These are phyloP conservation scores for Penicillium dipodomyicola DNA, from an alignment of 495 filamentous ascomycete species.

Conservation along the genomic window DNA sequence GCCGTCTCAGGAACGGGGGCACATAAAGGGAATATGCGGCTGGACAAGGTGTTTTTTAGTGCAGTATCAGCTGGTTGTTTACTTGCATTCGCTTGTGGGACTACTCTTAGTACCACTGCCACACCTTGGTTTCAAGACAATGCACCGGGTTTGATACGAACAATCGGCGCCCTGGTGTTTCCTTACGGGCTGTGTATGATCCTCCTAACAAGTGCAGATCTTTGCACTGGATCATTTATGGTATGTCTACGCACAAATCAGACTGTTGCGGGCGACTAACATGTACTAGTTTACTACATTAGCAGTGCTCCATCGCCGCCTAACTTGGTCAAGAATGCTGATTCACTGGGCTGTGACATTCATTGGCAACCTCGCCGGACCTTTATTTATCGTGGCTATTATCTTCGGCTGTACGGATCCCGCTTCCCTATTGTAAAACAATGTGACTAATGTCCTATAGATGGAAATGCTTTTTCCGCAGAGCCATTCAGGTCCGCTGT, in stretches of 20 bases:
- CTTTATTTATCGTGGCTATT: conserved; percentile 56
- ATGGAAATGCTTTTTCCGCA: conserved; percentile 56
- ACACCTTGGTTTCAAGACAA: conserved; percentile 61
- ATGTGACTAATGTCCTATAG: conserved; percentile 24
- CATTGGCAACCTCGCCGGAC: conserved; percentile 59
- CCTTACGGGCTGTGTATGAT: conserved; percentile 59
- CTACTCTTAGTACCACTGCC: conserved; percentile 49
- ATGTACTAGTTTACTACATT: conserved; percentile 49
- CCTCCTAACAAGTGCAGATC: conserved; percentile 57
- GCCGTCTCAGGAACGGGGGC: conserved; percentile 44
- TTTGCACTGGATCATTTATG: conserved; percentile 61
- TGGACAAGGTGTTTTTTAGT: conserved; percentile 55
- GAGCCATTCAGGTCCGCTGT: conserved; percentile 49
- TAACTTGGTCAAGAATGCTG: conserved; percentile 49
- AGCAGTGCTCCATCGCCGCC: conserved; percentile 51
- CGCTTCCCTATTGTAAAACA: background rate
- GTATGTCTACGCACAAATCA: conserved; percentile 21
- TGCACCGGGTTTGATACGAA: conserved; percentile 57
- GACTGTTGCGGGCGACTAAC: conserved; percentile 5
- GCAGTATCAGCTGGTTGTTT: conserved; percentile 52
- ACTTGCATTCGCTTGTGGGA: conserved; percentile 54
- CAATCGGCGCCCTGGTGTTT: conserved; percentile 54
- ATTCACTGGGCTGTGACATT: conserved; percentile 58
- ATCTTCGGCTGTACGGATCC: conserved; percentile 54
- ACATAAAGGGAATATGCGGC: conserved; percentile 51